phyloP scores from a whole-genome alignment of 208 protist genomes.

The Naegleria gruberi region DNA sequence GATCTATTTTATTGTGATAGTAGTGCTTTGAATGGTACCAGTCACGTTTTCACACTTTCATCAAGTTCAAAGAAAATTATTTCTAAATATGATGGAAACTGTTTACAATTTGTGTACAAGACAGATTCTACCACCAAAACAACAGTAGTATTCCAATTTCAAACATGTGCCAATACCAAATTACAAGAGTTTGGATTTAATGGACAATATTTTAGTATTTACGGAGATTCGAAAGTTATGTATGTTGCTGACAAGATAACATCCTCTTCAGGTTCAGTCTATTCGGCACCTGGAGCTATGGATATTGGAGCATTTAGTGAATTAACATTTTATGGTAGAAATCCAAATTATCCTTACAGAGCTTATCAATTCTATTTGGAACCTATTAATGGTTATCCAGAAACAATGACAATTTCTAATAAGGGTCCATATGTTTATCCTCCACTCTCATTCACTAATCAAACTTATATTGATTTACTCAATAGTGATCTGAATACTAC shows the following conservation, averaged over 20 bases:
- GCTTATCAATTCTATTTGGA: background rate
- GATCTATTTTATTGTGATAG: background rate
- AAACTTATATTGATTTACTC: background rate
- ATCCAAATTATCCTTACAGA: background rate
- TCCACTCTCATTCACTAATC: background rate
- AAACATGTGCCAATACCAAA: background rate
- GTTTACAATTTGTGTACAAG: background rate
- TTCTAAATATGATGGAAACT: background rate
- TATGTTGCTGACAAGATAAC: background rate
- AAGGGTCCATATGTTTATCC: background rate
- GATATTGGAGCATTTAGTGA: background rate
- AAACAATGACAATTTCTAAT: background rate
- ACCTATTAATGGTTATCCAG: background rate
- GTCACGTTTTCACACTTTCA: background rate
- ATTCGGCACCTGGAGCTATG: background rate
- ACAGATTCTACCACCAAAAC: background rate
- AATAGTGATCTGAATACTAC: background rate
- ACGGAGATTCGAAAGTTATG: background rate
- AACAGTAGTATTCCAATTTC: background rate
- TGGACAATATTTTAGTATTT: background rate
- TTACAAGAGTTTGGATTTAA: background rate
- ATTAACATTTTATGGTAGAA: background rate
- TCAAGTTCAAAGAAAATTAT: background rate
- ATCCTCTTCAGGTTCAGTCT: background rate
- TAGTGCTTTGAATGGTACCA: background rate